These are phyloP conservation scores for Coniferiporia weirii DNA, from an alignment of 1,284 basidiomycete genomes.

Conservation along the genomic window DNA sequence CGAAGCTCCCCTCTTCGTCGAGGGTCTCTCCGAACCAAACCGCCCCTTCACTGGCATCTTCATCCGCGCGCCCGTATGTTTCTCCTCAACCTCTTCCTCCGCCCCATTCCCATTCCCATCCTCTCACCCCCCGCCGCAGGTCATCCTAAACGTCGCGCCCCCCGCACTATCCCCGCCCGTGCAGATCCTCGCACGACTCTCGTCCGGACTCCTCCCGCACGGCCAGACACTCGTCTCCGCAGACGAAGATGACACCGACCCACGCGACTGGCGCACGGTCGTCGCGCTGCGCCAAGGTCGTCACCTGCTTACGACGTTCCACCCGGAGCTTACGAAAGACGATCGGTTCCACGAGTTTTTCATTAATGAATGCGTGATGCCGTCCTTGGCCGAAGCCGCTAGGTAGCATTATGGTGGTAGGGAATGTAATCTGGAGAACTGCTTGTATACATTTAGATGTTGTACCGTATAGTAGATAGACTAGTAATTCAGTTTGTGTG, in stretches of 20 bases:
- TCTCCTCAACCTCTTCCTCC: slow-evolving; percentile 4
- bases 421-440: too few species aligned
- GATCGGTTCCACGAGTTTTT: slow-evolving; percentile 88
- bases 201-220: slow-evolving; percentile 52
- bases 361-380: slow-evolving; percentile 59
- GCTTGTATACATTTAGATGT: too few species aligned
- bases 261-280: slow-evolving; percentile 55
- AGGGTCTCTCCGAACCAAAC: slow-evolving; percentile 55
- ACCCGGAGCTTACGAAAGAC: slow-evolving; percentile 90
- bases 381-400: slow-evolving; percentile 21
- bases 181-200: slow-evolving; percentile 69
- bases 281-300: slow-evolving; percentile 86
- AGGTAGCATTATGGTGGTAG: too few species aligned
- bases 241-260: slow-evolving; percentile 36
- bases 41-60: slow-evolving; percentile 84
- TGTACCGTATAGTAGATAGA: too few species aligned
- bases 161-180: slow-evolving; percentile 46
- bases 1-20: slow-evolving; percentile 70
- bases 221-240: slow-evolving; percentile 31
- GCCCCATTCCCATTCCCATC: slow-evolving; percentile 1
- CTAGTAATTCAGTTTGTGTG: too few species aligned
- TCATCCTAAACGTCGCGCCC: slow-evolving; percentile 48
- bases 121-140: slow-evolving; percentile 36
- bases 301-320: slow-evolving; percentile 88
- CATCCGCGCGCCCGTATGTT: slow-evolving; percentile 85